Percentiles rank a stretch among this genome's conserved stretches.
Evolutionary conservation across 768 basidiomycete species (phyloP).

Genomic region (Amanita polypyramis): DNA sequence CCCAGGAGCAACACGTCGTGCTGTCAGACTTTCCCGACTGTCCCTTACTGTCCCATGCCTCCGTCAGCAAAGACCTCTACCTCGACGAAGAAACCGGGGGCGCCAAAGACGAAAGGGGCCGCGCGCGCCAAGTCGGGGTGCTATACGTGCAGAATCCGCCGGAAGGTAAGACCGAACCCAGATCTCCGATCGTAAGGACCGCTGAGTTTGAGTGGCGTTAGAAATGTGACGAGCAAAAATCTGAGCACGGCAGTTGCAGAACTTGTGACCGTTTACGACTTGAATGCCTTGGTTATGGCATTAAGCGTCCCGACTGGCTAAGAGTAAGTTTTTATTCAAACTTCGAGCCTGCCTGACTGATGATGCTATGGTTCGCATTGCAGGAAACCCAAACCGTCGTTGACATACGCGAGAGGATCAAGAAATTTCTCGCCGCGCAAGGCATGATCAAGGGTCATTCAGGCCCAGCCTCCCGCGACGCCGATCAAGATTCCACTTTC

Average conservation of each 20-base stretch:
- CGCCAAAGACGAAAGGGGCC: slow-evolving; percentile 70
- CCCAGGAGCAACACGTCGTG: slow-evolving; percentile 9
- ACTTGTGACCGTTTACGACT: slow-evolving; percentile 73
- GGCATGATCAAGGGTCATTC: slow-evolving; percentile 89
- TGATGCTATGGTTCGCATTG: slow-evolving; percentile 1
- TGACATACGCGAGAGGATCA: slow-evolving; percentile 68
- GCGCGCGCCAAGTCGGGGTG: slow-evolving; percentile 83
- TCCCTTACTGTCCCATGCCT: slow-evolving; percentile 20
- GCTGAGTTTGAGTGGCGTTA: slow-evolving; percentile 21
- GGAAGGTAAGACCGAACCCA: slow-evolving; percentile 46
- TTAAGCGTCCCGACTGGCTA: slow-evolving; percentile 79
- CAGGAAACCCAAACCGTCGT: slow-evolving; percentile 43
- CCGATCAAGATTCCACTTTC: slow-evolving; percentile 38
- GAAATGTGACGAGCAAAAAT: slow-evolving; percentile 80
- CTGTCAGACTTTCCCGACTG: slow-evolving; percentile 10
- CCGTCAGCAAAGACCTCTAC: slow-evolving; percentile 31
- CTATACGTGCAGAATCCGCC: slow-evolving; percentile 79
- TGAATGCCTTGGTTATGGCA: slow-evolving; percentile 81
- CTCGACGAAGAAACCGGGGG: slow-evolving; percentile 31
- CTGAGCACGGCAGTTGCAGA: slow-evolving; percentile 50
- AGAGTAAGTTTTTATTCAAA: slow-evolving; percentile 39
- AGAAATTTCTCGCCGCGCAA: slow-evolving; percentile 66
- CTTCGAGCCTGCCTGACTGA: background rate
- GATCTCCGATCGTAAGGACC: slow-evolving; percentile 11
- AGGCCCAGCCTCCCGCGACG: slow-evolving; percentile 48